A percentile compares a stretch with the other conserved stretches of the same genome.
Evolutionary conservation across 2,329 filamentous ascomycete species (phyloP).

Genomic region (Pseudocercospora macadamiae): DNA sequence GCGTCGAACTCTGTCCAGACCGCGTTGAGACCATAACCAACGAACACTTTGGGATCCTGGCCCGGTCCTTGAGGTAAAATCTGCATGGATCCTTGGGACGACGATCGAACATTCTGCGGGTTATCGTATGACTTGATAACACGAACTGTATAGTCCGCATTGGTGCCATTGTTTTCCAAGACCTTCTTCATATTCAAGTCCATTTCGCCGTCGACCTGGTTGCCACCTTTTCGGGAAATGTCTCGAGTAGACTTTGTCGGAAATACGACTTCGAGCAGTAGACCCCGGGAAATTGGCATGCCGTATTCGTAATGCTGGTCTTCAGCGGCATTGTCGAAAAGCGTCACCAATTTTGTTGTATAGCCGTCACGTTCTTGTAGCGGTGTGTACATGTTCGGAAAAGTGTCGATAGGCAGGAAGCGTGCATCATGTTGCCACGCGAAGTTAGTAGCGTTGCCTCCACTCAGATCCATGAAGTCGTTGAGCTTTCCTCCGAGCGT

Average conservation of each 20-base stretch:
- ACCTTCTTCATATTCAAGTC: conserved; percentile 37
- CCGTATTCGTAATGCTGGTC: conserved; percentile 41
- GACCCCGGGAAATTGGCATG: conserved; percentile 33
- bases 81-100: conserved; percentile 57
- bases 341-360: conserved; percentile 50
- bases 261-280: conserved; percentile 39
- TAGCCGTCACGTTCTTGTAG: conserved; percentile 25
- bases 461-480: conserved; percentile 37
- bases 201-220: conserved; percentile 1
- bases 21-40: conserved; percentile 56
- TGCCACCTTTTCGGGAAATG: background rate
- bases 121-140: conserved; percentile 36
- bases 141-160: conserved; percentile 34
- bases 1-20: conserved; percentile 45
- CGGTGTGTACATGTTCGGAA: conserved; percentile 32
- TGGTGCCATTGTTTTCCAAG: conserved; percentile 32
- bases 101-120: conserved; percentile 40
- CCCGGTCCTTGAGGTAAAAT: conserved; percentile 52
- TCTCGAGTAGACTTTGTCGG: conserved; percentile 18
- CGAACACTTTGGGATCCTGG: conserved; percentile 49
- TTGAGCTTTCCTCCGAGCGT: conserved; percentile 52
- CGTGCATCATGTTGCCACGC: conserved; percentile 41
- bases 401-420: conserved; percentile 29
- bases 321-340: conserved; percentile 58
- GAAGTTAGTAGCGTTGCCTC: conserved; percentile 34